phyloP scores from a whole-genome alignment of 2,329 filamentous ascomycete species.

The Xylariaceae sp. region DNA sequence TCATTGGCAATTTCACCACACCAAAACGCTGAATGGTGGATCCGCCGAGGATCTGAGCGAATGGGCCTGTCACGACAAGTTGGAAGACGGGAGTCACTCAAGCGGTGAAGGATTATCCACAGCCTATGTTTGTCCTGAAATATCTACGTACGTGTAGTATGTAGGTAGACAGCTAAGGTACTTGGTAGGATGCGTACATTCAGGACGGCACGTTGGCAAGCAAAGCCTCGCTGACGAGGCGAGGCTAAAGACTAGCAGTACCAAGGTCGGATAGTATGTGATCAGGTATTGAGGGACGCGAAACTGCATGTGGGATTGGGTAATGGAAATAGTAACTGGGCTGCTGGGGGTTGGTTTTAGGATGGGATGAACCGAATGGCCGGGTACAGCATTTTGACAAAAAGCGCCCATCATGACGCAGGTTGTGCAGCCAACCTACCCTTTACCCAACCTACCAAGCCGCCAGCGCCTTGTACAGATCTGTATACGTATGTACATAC shows the following conservation, averaged over 20 bases:
- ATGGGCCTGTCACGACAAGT: conserved; percentile 31
- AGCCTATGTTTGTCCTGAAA: conserved; percentile 22
- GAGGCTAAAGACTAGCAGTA: conserved; percentile 17
- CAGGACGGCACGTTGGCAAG: background rate
- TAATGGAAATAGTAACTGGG: conserved; percentile 28
- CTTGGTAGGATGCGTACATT: background rate
- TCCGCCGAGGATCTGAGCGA: conserved; percentile 33
- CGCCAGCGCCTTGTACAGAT: too few species aligned
- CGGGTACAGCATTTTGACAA: conserved; percentile 26
- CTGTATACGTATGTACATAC: background rate
- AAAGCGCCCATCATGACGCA: conserved; percentile 33
- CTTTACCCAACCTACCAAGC: too few species aligned
- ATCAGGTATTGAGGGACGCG: conserved; percentile 9
- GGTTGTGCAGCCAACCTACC: conserved; percentile 31
- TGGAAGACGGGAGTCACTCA: conserved; percentile 29
- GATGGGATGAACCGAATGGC: conserved; percentile 31
- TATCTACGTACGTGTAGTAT: background rate
- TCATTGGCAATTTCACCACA: conserved; percentile 30
- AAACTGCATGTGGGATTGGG: conserved; percentile 29
- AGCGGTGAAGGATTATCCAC: conserved; percentile 38
- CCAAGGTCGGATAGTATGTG: conserved; percentile 17
- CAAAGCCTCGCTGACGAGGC: conserved; percentile 2
- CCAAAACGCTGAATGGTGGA: conserved; percentile 36
- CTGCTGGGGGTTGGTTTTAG: conserved; percentile 12
- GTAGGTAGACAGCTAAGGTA: background rate